Evolutionary conservation across 805 yeast genomes (phyloP), one percentile per base, ranked within the genome.

Genomic region (Yarrowia yakushimensis): DNA sequence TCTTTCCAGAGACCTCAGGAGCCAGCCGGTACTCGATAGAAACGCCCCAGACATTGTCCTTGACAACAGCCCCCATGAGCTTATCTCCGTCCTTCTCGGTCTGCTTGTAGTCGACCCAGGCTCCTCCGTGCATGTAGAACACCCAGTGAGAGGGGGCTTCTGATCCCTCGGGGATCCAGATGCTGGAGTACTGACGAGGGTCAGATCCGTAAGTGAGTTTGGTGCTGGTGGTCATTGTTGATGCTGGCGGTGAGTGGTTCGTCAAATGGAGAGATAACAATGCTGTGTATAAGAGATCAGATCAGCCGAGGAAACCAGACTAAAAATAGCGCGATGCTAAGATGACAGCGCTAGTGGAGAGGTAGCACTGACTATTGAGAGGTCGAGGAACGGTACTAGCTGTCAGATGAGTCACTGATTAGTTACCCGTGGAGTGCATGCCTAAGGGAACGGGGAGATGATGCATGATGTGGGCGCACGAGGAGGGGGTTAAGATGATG

Each of bases 41-140:
- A 46, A 75, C 81, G 5, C 71, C 64, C 61, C 63, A 34, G 20
- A 27, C 25, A n/a, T 48, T 61, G 27, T 23, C 46, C n/a, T 22
- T 42, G 1, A 78, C 73, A n/a, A 78, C 67, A 4, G 60, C 42
- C 3, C 42, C 28, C 11, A 68, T 54, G 46, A 84, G 64, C 13
- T 66, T 67, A 11, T 74, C 75, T 62, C 82, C 83, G 68, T 87
- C 93, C 45, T 78, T 72, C 30, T 74, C 79, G 0, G 91, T 85
- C 69, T 86, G 85, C 4, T 65, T 70, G 1, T 84, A 82, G 68
- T 87, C 96, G 65, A 88, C 78, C 96, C 96, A 90, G 0, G 91
- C 96, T 0, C 97, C 97, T 1, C 97, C 97, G 73, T 90, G 97
- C 41, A 90, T 79, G 67, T 83, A 85, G 0, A 88, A 78, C 7